Evolutionary conservation across 768 basidiomycete species (phyloP).

Genomic region (Hygrocybe punicea): DNA sequence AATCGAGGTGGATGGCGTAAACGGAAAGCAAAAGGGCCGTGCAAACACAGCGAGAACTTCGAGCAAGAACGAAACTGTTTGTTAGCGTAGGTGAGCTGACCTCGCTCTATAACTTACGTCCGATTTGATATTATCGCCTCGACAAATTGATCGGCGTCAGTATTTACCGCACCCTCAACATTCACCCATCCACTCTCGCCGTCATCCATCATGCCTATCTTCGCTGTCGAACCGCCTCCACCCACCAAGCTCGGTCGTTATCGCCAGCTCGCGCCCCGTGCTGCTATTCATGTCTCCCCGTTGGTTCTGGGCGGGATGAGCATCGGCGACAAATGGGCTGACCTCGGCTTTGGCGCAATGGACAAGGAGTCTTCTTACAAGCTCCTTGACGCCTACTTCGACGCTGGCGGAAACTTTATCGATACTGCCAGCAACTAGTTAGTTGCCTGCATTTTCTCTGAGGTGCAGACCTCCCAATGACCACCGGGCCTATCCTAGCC

Average conservation of each 20-base stretch:
- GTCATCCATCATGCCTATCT: not conserved
- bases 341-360: slow-evolving; percentile 30
- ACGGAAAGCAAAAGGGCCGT: too few species aligned
- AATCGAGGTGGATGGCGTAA: too few species aligned
- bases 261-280: slow-evolving; percentile 38
- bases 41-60: too few species aligned
- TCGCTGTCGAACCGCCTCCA: slow-evolving; percentile 21
- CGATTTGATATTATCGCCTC: too few species aligned
- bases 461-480: not conserved
- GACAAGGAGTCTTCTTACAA: slow-evolving; percentile 38
- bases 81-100: too few species aligned
- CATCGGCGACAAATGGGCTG: slow-evolving; percentile 45
- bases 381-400: slow-evolving; percentile 40
- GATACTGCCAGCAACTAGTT: slow-evolving; percentile 42
- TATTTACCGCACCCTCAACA: not conserved
- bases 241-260: slow-evolving; percentile 37
- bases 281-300: slow-evolving; percentile 49
- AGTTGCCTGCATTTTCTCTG: slow-evolving; percentile 1
- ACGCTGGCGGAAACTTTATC: slow-evolving; percentile 43
- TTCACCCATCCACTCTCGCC: not conserved
- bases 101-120: too few species aligned
- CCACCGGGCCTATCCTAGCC: slow-evolving; percentile 20
- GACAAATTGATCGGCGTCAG: too few species aligned
- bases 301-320: slow-evolving; percentile 48
- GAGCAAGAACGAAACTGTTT: too few species aligned